A percentile compares a stretch with the other conserved stretches of the same genome.
Conservation (phyloP, 2,329 filamentous ascomycete genomes). For the Fusarium nurragi region DNA sequence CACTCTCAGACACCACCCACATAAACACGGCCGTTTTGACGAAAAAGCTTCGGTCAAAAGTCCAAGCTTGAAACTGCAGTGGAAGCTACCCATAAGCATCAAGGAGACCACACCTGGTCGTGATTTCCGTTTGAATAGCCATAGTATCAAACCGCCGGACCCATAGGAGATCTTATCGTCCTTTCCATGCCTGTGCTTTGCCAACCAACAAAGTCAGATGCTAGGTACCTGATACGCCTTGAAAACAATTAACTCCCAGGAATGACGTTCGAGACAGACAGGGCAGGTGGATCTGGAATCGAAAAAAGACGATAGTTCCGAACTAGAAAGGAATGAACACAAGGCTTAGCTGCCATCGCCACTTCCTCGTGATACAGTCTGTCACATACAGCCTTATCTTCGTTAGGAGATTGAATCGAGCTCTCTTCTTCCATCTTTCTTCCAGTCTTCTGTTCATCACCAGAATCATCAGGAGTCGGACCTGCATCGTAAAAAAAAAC, state of each 20-base stretch:
- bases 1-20: not conserved
- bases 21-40: not conserved
- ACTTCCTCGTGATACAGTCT: constrained; percentile 6
- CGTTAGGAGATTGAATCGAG: not conserved
- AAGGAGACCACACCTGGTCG: not conserved
- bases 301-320: not conserved
- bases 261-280: not conserved
- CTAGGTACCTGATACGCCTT: not conserved
- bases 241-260: not conserved
- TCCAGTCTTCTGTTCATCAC: not conserved
- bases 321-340: not conserved
- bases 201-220: not conserved
- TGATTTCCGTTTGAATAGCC: not conserved
- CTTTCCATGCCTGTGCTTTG: not conserved
- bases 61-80: not conserved
- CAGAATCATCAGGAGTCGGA: not conserved
- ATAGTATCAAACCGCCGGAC: not conserved
- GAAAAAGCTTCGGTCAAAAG: not conserved
- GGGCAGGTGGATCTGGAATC: not conserved
- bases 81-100: not conserved
- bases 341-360: not conserved
- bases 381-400: constrained; percentile 1
- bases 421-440: not conserved
- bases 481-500: not conserved
- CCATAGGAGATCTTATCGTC: not conserved